Conservation (phyloP, 768 basidiomycete genomes). For the Russula compacta region DNA sequence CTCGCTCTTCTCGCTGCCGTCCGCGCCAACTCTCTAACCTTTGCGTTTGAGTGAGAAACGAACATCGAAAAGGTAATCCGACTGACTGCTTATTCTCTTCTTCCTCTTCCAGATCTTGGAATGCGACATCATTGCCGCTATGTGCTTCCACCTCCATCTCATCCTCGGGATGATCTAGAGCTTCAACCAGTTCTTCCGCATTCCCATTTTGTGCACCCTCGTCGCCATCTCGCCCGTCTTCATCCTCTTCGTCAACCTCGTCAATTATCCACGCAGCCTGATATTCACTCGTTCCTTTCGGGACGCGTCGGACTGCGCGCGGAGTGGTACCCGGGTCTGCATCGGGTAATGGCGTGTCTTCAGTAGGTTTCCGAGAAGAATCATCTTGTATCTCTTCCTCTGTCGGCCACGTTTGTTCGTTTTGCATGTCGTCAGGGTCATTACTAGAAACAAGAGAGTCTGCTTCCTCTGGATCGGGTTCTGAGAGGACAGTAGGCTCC, state of each 20-base stretch:
- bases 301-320: conserved; percentile 69
- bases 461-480: conserved; percentile 52
- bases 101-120: conserved; percentile 71
- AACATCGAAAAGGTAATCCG: conserved; percentile 5
- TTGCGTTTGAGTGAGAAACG: conserved; percentile 5
- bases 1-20: conserved; percentile 65
- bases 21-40: conserved; percentile 65
- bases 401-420: conserved; percentile 98
- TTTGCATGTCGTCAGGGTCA: conserved; percentile 79
- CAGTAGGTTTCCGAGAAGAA: conserved; percentile 20
- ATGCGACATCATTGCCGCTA: conserved; percentile 45
- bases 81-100: conserved; percentile 84
- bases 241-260: conserved; percentile 44
- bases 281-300: conserved; percentile 94
- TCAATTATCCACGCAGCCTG: conserved; percentile 96
- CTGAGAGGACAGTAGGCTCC: conserved; percentile 56
- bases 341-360: conserved; percentile 42
- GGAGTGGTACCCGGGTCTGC: conserved; percentile 69
- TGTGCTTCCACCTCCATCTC: conserved; percentile 37
- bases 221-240: conserved; percentile 25
- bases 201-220: conserved; percentile 33
- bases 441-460: conserved; percentile 86
- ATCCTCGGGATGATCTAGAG: conserved; percentile 41
- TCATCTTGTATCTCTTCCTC: conserved; percentile 82
- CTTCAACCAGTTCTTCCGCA: conserved; percentile 49